A percentile compares a stretch with the other conserved stretches of the same genome.
Evolutionary conservation across 768 basidiomycete species (phyloP).

Genomic region (Paxillus rubicundulus): DNA sequence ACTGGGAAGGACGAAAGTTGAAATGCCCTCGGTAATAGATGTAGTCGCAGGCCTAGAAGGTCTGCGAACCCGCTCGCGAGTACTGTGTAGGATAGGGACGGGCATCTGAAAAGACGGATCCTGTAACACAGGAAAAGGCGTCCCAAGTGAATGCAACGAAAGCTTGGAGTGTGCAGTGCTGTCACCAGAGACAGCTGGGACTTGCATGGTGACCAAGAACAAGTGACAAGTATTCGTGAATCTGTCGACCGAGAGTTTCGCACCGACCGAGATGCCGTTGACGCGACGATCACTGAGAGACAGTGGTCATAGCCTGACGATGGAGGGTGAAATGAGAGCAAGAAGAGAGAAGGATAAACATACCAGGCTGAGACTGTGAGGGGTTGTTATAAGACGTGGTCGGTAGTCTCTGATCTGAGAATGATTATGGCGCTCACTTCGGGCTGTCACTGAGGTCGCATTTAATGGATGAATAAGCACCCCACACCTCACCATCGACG

Average conservation of each 20-base stretch:
- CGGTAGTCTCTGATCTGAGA: neutral
- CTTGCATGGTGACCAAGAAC: constrained; percentile 17
- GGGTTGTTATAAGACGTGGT: neutral
- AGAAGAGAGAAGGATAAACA: neutral
- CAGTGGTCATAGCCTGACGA: constrained; percentile 2
- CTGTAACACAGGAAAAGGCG: constrained; percentile 22
- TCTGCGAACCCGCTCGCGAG: constrained; percentile 27
- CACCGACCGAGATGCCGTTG: neutral
- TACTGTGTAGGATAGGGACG: constrained; percentile 32
- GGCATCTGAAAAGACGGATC: constrained; percentile 30
- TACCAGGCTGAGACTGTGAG: neutral
- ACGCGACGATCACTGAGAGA: constrained; percentile 10
- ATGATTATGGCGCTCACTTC: neutral
- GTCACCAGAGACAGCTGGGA: neutral
- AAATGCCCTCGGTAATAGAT: constrained; percentile 41
- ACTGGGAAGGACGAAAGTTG: constrained; percentile 41
- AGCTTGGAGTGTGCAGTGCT: constrained; percentile 2
- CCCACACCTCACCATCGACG: constrained; percentile 5
- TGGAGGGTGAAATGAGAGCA: neutral
- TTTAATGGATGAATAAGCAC: constrained; percentile 12
- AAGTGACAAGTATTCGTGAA: neutral
- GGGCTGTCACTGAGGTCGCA: neutral
- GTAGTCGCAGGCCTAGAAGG: constrained; percentile 42
- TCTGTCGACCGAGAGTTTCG: neutral
- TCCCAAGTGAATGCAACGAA: constrained; percentile 18